Base-by-base conservation (phyloP, 768 basidiomycete genomes). In the Serendipita vermifera region DNA sequence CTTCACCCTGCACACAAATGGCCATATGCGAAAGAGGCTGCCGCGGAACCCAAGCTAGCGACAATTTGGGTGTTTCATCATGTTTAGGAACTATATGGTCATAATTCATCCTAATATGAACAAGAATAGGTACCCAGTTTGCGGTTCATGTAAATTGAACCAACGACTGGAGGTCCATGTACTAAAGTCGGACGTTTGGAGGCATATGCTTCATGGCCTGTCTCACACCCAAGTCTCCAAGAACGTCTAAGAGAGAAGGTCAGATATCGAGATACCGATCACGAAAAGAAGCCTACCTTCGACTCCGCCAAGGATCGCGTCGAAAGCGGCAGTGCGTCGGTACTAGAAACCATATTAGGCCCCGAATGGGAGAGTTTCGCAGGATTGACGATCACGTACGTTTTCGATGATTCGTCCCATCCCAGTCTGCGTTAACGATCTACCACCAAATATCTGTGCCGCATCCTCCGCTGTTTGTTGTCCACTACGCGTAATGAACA, bases 371-470 rank as follows among this genome's bases (percentile, higher is more conserved):
- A 15, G 15, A n/a, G n/a, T n/a, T n/a, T n/a, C n/a, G n/a, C n/a
- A n/a, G n/a, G n/a, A n/a, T n/a, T n/a, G n/a, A n/a, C n/a, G n/a
- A 2, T 15, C 20, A 71, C 80, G 48, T 64, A 86, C 86, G 59
- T 85, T 87, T 68, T 91, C 89, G 57, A 90, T 77, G 39, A 82
- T 68, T 68, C 79, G 83, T 59, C 90, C 90, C 87, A 91, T 87
- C 5, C 91, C 90, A 3, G 87, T 82, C 39, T 77, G 73, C 0
- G 93, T 96, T 61, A 97, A 73, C 24, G 83, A 87, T 17, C 93
- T 79, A 15, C 93, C 93, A 54, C 91, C 92, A 58, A 93, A 94
- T 33, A 94, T 77, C 68, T 87, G 83, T 1, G 83, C 81, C 3
- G 87, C 83, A 59, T 90, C 87, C 73, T 74, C 68, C 32, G 85